Evolutionary conservation across 257 asterid genomes (phyloP), one percentile per base, ranked within the genome.

Genomic region (Salvia hispanica): DNA sequence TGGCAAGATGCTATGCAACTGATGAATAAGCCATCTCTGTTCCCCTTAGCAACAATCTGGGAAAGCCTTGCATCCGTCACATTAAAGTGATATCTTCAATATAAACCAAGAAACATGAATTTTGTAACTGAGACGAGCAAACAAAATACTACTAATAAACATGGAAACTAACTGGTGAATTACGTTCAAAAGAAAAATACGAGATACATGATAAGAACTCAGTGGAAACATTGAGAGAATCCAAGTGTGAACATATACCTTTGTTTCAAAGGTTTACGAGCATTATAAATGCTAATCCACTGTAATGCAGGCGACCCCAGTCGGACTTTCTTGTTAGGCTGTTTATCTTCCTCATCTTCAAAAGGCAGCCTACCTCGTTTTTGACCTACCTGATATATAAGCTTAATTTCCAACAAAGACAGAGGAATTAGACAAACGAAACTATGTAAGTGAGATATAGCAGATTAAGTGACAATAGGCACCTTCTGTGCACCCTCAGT

Each of bases 401-500:
- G 87, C 92, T 84, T 75, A 81, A 79, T 78, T 61, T 58, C 54
- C 47, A 47, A 67, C 1, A 67, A 79, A 52, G 37, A 53, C 34
- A 75, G 21, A 53, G 3, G 18, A 4, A 36, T 80, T 56, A 80
- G 84, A 71, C 15, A 75, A 63, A 52, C 18, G 58, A 42, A 11
- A 14, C 34, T 33, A 42, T 12, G 31, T 14, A 39, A 6, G 7
- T 62, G 39, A 64, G 13, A 8, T 57, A 39, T 16, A 66, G 5
- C 5, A 64, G 34, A 46, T 42, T 34, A 54, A 57, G 42, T 52
- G 40, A 42, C 12, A 5, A 78, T 2, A 66, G 58, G 50, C 74
- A 88, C 96, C 96, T 88, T 88, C 74, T 84, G 92, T 70, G 96
- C 97, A 70, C 97, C 96, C 18, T 91, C 96, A 5, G 95, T 91